Base-by-base conservation (phyloP, 352 stramenopile species). In the Globisporangium nodosum region DNA sequence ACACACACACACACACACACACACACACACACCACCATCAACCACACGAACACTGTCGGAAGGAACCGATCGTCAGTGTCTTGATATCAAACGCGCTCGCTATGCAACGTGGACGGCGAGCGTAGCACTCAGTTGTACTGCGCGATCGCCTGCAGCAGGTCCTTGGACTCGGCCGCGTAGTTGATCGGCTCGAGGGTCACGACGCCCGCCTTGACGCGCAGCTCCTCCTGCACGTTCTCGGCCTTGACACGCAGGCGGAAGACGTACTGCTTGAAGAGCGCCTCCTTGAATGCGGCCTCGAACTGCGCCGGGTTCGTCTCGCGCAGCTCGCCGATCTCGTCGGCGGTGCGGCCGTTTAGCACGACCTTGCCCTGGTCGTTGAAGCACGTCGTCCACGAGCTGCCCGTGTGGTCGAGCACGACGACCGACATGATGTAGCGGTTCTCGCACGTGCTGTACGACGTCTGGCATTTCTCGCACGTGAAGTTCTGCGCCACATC, bases 391-490 rank as follows among this genome's bases (percentile, higher is more conserved):
- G 97, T 96, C 94, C 95, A 99, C 31, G 88, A 91, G 52, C 81
- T 97, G 40, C 82, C 89, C 40, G 94, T 97, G 69, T 97, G 83
- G 73, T 99, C 97, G 49, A 93, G 78, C 50, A 99, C 79, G 21
- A 92, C 87, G 20, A 96, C 81, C 52, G 88, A 98, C 65, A 99
- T 85, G 60, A 98, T 98, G 84, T 96, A 99, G 53, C 96, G 88
- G 57, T 97, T 96, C 63, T 95, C 86, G 65, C 96, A 99, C 21
- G 85, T 92, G 46, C 78, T 80, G 75, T 97, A 96, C n/a, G 89
- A 95, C 45, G 88, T 93, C 68, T 97, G 82, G 75, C 96, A 99
- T 70, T 98, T 98, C 65, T 99, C 96, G 65, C 96, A 99, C 55
- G 87, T 87, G 76, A 90, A 99, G 54, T 94, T 96, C 60, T 95